Conservation (phyloP, 2,329 filamentous ascomycete species). For the Sphaceloma murrayae region DNA sequence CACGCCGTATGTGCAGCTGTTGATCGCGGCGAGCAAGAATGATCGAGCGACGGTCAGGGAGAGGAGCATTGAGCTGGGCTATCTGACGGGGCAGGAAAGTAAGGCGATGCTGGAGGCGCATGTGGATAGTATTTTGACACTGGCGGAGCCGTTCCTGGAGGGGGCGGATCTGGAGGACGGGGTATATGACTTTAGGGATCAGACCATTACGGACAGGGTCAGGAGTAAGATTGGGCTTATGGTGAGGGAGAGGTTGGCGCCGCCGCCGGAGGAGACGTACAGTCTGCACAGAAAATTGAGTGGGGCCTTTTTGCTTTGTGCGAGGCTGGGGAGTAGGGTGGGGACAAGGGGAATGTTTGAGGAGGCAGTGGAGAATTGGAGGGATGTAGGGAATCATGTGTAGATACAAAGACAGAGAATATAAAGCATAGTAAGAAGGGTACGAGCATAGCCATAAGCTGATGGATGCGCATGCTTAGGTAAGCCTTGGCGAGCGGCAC, state of each 20-base stretch:
- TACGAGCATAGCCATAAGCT: no score
- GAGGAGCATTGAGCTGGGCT: constrained; percentile 70
- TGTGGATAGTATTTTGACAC: constrained; percentile 73
- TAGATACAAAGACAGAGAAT: no score
- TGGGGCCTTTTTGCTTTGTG: constrained; percentile 88
- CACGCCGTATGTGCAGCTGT: constrained; percentile 64
- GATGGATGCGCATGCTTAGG: no score
- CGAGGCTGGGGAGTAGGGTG: constrained; percentile 72
- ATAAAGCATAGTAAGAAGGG: constrained; percentile 3
- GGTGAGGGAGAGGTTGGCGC: constrained; percentile 77
- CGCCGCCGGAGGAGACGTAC: constrained; percentile 96
- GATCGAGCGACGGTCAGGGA: constrained; percentile 56
- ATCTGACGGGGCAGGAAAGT: constrained; percentile 85
- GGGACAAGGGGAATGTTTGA: constrained; percentile 72
- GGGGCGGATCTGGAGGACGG: constrained; percentile 47
- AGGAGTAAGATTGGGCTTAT: constrained; percentile 82
- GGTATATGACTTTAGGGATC: constrained; percentile 82
- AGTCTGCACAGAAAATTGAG: constrained; percentile 89
- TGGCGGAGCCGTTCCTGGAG: constrained; percentile 80
- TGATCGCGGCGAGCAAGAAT: constrained; percentile 65
- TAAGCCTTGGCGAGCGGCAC: no score
- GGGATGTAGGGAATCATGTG: constrained; percentile 18
- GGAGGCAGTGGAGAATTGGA: constrained; percentile 38
- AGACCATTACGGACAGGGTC: constrained; percentile 94
- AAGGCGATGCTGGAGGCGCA: constrained; percentile 82